A percentile compares a stretch with the other conserved stretches of the same genome.
Evolutionary conservation across 352 stramenopile species (phyloP).

Genomic region (Phytophthora fragariaefolia): DNA sequence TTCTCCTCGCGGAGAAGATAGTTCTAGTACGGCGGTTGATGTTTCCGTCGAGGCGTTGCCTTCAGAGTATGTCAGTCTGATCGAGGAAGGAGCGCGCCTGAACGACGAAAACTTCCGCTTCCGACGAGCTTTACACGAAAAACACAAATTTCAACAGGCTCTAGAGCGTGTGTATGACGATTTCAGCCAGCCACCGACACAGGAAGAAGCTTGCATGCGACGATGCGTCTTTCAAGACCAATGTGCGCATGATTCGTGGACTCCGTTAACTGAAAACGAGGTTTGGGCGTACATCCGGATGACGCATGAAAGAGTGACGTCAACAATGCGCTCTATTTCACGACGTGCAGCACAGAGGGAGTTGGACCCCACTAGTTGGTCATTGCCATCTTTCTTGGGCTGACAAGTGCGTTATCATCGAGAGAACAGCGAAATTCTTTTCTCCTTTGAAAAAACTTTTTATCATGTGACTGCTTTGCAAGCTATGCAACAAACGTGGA

Average conservation of each 20-base stretch:
- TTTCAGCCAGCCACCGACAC: constrained; percentile 10
- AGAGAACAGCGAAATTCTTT: constrained; percentile 42
- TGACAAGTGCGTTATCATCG: constrained; percentile 48
- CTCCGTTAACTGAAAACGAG: constrained; percentile 30
- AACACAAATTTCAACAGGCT: constrained; percentile 54
- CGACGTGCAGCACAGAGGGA: constrained; percentile 6
- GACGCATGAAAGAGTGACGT: constrained; percentile 35
- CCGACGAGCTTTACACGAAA: constrained; percentile 47
- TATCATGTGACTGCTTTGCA: constrained; percentile 43
- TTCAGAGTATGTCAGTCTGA: constrained; percentile 45
- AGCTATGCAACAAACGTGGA: constrained; percentile 54
- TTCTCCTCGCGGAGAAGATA: neutral
- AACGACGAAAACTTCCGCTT: constrained; percentile 57
- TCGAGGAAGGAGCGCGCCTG: constrained; percentile 42
- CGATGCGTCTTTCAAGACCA: constrained; percentile 18
- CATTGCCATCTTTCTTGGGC: constrained; percentile 52
- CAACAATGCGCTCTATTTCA: constrained; percentile 36
- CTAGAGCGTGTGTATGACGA: constrained; percentile 58
- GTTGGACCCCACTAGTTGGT: constrained; percentile 18
- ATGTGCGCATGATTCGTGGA: constrained; percentile 27
- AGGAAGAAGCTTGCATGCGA: constrained; percentile 23
- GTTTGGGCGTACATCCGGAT: constrained; percentile 26
- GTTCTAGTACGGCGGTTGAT: neutral
- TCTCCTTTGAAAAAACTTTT: constrained; percentile 61
- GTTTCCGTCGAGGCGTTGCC: neutral